Base-by-base conservation (phyloP, 1,284 basidiomycete species). In the Melanopsichium pennsylvanicum region DNA sequence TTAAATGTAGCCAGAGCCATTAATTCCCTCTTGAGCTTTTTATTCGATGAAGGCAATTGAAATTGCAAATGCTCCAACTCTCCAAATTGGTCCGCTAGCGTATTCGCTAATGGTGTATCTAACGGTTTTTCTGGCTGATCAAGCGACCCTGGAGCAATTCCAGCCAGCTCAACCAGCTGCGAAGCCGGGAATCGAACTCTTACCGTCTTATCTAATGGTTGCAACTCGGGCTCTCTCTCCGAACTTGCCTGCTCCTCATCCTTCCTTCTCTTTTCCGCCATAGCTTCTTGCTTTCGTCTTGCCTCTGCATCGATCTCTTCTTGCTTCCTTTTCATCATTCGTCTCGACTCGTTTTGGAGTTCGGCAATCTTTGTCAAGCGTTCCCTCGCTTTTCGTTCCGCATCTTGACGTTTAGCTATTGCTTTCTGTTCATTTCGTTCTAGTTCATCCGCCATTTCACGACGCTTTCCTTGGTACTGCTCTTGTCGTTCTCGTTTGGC, bases 381-480 rank as follows among this genome's bases (percentile, higher is more conserved):
- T 13, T 58, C 47, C 12, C 58, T 51, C n/a, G 44, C 43, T 9
- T 31, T 22, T 15, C 22, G 25, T 15, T 47, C 52, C 76, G 85
- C 86, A 39, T 84, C 83, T 27, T 84, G 84, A 10, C 83, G 82
- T 75, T 87, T 86, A 72, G 88, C 86, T 64, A 85, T 83, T 66
- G 86, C 85, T 59, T 87, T 86, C 37, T 88, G 88, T 44, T 96
- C 93, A 21, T 89, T 85, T 60, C 88, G 88, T 74, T 92, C 89
- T 15, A 96, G 85, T 63, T 94, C 93, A 56, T 91, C 89, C 11
- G 93, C 86, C 75, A 93, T 85, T 18, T 82, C 86, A 80, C 90
- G 91, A 25, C 91, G 86, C 80, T 93, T 92, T 52, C 84, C 85
- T 74, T 93, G 90, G 80, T 88, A 91, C 11, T 86, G 83, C 5